These are phyloP conservation scores for Potentilla sterilis DNA, from an alignment of 306 rosid species.

Conservation along the genomic window DNA sequence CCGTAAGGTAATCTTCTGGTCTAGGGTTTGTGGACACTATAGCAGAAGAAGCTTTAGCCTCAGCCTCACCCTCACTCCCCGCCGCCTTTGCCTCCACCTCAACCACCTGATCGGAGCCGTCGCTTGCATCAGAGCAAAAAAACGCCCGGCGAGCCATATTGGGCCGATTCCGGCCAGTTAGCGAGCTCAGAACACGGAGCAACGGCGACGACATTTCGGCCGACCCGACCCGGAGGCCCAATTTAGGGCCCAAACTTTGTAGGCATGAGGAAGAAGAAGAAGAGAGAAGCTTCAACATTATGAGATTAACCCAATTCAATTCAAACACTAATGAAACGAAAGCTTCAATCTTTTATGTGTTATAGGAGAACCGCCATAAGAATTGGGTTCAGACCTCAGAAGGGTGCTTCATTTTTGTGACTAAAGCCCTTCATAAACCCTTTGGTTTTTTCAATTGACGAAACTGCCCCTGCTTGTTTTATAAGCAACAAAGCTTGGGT, in stretches of 20 bases:
- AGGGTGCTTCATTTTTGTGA: not conserved
- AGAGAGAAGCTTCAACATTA: slow-evolving; percentile 78
- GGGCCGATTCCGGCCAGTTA: slow-evolving; percentile 33
- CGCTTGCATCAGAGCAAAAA: slow-evolving; percentile 81
- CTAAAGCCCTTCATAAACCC: slow-evolving; percentile 89
- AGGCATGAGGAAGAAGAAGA: slow-evolving; percentile 45
- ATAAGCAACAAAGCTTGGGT: not conserved
- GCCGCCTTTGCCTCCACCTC: slow-evolving; percentile 53
- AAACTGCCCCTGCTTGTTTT: slow-evolving; percentile 18
- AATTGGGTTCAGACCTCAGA: not conserved
- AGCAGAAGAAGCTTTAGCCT: slow-evolving; percentile 61
- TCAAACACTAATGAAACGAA: not conserved
- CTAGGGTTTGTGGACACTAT: slow-evolving; percentile 78
- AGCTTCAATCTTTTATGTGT: slow-evolving; percentile 3
- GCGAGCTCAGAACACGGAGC: slow-evolving; percentile 45
- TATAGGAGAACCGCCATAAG: slow-evolving; percentile 44
- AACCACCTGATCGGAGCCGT: slow-evolving; percentile 50
- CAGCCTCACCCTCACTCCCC: slow-evolving; percentile 43
- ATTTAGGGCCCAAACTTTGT: slow-evolving; percentile 32
- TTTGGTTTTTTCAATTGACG: slow-evolving; percentile 19
- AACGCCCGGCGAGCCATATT: slow-evolving; percentile 45
- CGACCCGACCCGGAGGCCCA: slow-evolving; percentile 41
- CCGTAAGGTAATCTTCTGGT: slow-evolving; percentile 94
- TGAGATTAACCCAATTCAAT: slow-evolving; percentile 2
- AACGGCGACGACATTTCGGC: slow-evolving; percentile 47